Conservation (phyloP, 73 alveolate species). For the Loxodes magnus region DNA sequence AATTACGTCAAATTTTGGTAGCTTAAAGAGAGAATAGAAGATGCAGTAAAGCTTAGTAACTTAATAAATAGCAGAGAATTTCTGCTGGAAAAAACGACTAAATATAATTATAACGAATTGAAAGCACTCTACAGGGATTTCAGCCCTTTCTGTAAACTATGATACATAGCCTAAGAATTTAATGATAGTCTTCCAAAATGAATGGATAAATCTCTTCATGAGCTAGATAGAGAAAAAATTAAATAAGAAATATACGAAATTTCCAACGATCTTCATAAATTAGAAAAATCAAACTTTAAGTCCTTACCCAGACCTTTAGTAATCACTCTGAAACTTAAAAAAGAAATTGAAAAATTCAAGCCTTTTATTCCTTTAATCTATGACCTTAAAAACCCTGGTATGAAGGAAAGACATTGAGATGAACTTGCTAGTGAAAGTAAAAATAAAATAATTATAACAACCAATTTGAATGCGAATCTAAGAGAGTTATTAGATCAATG, state of each 20-base stretch:
- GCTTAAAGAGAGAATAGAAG: constrained; percentile 25
- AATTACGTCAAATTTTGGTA: constrained; percentile 17
- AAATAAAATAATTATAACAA: constrained; percentile 19
- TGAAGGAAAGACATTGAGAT: constrained; percentile 40
- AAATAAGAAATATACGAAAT: constrained; percentile 47
- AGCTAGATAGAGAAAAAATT: constrained; percentile 27
- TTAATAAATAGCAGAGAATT: constrained; percentile 30
- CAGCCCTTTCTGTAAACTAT: constrained; percentile 27
- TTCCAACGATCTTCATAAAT: constrained; percentile 33
- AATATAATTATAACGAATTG: constrained; percentile 27
- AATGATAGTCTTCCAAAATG: constrained; percentile 21
- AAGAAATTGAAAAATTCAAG: constrained; percentile 47
- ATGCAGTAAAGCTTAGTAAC: constrained; percentile 18
- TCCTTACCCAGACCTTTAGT: constrained; percentile 29
- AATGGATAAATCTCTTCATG: constrained; percentile 22
- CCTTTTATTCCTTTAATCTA: constrained; percentile 47
- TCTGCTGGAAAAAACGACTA: constrained; percentile 15
- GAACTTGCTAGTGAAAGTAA: constrained; percentile 23
- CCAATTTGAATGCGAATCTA: constrained; percentile 22
- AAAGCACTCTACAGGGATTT: constrained; percentile 17
- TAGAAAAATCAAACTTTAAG: constrained; percentile 54
- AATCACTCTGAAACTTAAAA: constrained; percentile 24
- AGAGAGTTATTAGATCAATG: constrained; percentile 29
- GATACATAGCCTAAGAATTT: constrained; percentile 34
- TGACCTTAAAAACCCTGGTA: constrained; percentile 33